phyloP scores from a whole-genome alignment of 1,284 basidiomycete genomes.

The Fomitiporia mediterranea region DNA sequence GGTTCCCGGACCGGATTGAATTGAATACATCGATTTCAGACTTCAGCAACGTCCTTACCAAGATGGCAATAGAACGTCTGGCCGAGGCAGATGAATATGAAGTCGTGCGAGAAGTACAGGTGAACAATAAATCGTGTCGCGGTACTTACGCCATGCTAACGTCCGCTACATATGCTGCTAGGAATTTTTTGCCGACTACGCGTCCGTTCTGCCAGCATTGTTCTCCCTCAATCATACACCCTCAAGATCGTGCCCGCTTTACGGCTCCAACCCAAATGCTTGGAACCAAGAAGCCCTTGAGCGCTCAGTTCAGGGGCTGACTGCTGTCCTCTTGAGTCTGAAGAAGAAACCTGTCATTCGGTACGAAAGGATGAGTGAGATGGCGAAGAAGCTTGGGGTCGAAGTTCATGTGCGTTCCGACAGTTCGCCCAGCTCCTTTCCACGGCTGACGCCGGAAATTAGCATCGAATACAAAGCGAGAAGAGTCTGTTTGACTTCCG shows the following conservation, averaged over 20 bases:
- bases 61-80: slow-evolving; percentile 87
- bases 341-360: slow-evolving; percentile 95
- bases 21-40: slow-evolving; percentile 44
- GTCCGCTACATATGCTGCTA: slow-evolving; percentile 32
- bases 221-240: slow-evolving; percentile 87
- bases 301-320: slow-evolving; percentile 77
- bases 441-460: slow-evolving; percentile 1
- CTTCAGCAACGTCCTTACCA: slow-evolving; percentile 92
- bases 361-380: slow-evolving; percentile 89
- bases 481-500: slow-evolving; percentile 74
- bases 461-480: slow-evolving; percentile 74
- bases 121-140: slow-evolving; percentile 35
- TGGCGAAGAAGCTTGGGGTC: slow-evolving; percentile 85
- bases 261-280: slow-evolving; percentile 56
- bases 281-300: slow-evolving; percentile 79
- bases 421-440: neutral
- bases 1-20: slow-evolving; percentile 20
- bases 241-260: slow-evolving; percentile 55
- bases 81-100: slow-evolving; percentile 96
- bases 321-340: slow-evolving; percentile 85
- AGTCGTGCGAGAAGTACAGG: slow-evolving; percentile 95
- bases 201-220: slow-evolving; percentile 80
- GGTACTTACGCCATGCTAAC: slow-evolving; percentile 9
- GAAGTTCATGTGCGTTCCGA: slow-evolving; percentile 69
- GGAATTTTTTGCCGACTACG: slow-evolving; percentile 97